Evolutionary conservation across 495 filamentous ascomycete species (phyloP).

Genomic region (Aspergillus incahuasiensis): DNA sequence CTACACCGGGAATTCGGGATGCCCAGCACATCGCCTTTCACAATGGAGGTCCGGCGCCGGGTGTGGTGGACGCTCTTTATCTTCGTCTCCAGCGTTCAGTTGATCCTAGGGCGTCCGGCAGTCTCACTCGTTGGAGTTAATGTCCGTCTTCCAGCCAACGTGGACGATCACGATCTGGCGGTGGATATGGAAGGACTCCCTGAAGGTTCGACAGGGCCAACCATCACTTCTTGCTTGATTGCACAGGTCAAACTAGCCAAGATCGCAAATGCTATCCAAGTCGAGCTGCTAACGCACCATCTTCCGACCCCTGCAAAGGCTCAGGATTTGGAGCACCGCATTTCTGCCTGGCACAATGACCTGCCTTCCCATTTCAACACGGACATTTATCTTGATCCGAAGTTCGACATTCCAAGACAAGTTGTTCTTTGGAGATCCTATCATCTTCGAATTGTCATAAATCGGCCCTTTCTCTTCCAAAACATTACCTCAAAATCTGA

Average conservation of each 20-base stretch:
- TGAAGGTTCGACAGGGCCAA: constrained; percentile 9
- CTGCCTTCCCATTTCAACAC: constrained; percentile 15
- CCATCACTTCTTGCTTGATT: constrained; percentile 21
- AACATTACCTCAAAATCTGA: constrained; percentile 16
- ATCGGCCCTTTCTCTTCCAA: constrained; percentile 20
- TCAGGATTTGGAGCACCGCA: constrained; percentile 14
- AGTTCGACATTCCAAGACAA: constrained; percentile 15
- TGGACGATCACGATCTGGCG: constrained; percentile 21
- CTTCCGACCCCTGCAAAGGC: constrained; percentile 17
- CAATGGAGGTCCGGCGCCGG: constrained; percentile 34
- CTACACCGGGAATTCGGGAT: constrained; percentile 22
- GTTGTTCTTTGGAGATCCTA: constrained; percentile 18
- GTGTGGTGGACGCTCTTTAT: constrained; percentile 33
- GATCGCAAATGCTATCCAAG: constrained; percentile 23
- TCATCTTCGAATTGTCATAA: constrained; percentile 23
- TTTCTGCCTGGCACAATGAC: constrained; percentile 15
- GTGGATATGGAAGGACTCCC: constrained; percentile 23
- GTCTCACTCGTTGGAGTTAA: constrained; percentile 21
- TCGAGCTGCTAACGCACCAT: constrained; percentile 21
- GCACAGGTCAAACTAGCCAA: constrained; percentile 23
- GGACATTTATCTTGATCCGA: constrained; percentile 9
- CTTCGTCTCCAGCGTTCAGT: constrained; percentile 19
- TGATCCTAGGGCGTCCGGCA: constrained; percentile 19
- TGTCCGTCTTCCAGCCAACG: constrained; percentile 18
- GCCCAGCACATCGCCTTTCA: constrained; percentile 23